phyloP scores from a whole-genome alignment of 2,329 filamentous ascomycete genomes.

The Colletotrichum echinochloae region DNA sequence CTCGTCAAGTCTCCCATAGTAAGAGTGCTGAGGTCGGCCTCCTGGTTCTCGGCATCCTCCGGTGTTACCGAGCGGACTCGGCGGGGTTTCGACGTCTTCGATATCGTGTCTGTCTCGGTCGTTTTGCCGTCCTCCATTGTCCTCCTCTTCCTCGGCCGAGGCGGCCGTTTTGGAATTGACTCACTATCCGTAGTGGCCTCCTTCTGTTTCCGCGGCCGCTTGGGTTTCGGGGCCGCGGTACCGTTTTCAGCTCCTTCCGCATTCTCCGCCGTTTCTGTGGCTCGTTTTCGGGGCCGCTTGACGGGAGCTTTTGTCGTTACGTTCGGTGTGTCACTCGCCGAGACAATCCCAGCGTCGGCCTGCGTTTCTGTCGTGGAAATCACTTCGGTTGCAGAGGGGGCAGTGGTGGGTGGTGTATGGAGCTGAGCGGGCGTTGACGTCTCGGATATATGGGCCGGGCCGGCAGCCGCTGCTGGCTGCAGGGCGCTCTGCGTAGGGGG shows the following conservation, averaged over 20 bases:
- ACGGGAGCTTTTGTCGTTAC: constrained; percentile 7
- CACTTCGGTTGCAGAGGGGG: background rate
- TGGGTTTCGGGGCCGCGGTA: constrained; percentile 32
- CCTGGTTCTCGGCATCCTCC: constrained; percentile 70
- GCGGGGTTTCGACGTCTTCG: constrained; percentile 41
- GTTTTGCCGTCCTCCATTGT: constrained; percentile 27
- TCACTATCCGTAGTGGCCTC: constrained; percentile 30
- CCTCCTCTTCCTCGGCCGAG: constrained; percentile 42
- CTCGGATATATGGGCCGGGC: background rate
- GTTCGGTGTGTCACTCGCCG: constrained; percentile 4
- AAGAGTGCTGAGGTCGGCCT: constrained; percentile 74
- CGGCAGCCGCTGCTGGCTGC: background rate
- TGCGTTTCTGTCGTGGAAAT: constrained; percentile 12
- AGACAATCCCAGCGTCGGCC: background rate
- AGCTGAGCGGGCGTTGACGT: constrained; percentile 26
- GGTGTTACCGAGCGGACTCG: constrained; percentile 66
- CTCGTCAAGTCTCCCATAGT: constrained; percentile 80
- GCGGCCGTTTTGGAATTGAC: constrained; percentile 24
- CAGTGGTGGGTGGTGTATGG: constrained; percentile 33
- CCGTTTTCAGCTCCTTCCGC: constrained; percentile 15
- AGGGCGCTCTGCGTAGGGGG: background rate
- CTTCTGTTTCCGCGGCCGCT: constrained; percentile 39
- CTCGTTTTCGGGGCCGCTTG: constrained; percentile 37
- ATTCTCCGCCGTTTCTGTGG: constrained; percentile 19
- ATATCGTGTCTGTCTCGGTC: constrained; percentile 28